Base-by-base conservation (phyloP, 345 rosid genomes). In the Populus deltoides region DNA sequence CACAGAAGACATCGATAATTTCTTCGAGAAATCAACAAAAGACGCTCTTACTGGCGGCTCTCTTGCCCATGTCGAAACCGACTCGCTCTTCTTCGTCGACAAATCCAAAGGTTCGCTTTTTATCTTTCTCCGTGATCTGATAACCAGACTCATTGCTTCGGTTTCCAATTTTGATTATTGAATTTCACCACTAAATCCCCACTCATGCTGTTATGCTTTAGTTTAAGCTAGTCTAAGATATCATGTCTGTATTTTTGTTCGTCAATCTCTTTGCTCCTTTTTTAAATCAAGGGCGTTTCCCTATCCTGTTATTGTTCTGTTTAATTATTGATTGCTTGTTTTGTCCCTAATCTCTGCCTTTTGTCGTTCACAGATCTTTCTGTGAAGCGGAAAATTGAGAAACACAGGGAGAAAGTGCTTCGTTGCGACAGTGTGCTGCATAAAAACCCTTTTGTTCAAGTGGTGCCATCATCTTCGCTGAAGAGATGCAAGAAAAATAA, bases 21-120 rank as follows among this genome's bases (percentile, higher is more conserved):
- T 83, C 92, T 87, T 78, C 70, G 94, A 90, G 81, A 87, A 92
- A 77, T 79, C 94, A 73, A 96, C 93, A 13, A 93, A 85, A 78
- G 97, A 95, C 66, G 94, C 94, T 61, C 96, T 86, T 78, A 86
- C 98, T 65, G 98, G 98, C 20, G 97, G 97, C 49, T 88, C 92
- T 74, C 93, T 96, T 76, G 62, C 94, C 70, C 76, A 87, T 24
- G 85, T 89, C 68, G 90, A 92, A 35, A 87, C 81, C 76, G 93
- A 92, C 3, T 88, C 92, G 6, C 92, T 93, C 62, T 93, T 96
- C 84, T 88, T 84, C 79, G 89, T 93, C 75, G 93, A 96, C 70
- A 86, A 88, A 78, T 88, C 94, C 43, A 85, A 84, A 83, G 98
- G 96, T 93, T 61, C 53, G 31, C 41, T 4, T 6, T 59, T 22